Evolutionary conservation across 1,284 basidiomycete species (phyloP), one percentile per base, ranked within the genome.

Genomic region (Cronartium quercuum): DNA sequence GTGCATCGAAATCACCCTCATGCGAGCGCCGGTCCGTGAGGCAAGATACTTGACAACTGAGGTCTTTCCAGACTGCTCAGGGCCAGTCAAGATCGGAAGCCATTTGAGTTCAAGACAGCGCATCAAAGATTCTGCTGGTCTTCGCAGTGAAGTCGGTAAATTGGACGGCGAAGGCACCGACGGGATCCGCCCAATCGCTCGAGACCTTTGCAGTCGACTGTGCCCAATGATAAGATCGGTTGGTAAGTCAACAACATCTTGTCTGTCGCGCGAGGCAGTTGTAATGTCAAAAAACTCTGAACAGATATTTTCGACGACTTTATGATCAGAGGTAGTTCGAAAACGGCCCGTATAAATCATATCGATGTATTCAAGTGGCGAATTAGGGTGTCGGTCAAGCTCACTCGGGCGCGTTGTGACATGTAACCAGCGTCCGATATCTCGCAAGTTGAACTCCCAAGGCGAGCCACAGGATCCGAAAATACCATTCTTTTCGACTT

Each of bases 401-500:
- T 80, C 77, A 60, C 83, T 81, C 9, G 85, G 78, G 24, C 87
- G 82, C 18, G 64, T 60, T 1, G 71, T 74, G 71, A 74, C 44
- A 6, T 80, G 79, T 66, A 87, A 83, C 95, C 96, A 98, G 66
- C 96, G 88, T 76, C 95, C 88, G 55, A 98, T 86, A 82, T 99
- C 96, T 47, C 96, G 90, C 68, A 99, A 85, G 81, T 99, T 99
- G 85, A 99, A 98, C 81, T 99, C 96, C 96, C 96, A 99, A 0
- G 96, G 96, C 67, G 88, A 86, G 9, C 96, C 96, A 76, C 91
- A 88, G 61, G 88, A 86, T 5, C 88, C 94, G 80, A 98, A 93
- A 0, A 85, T 79, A 38, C 87, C 86, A 73, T 87, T 86, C 38
- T 87, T 81, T 78, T 88, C 87, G 3, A 90, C 88, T 78, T 89